Evolutionary conservation across 2,329 filamentous ascomycete species (phyloP), one percentile per base, ranked within the genome.

Genomic region (Tolypocladium guangdongense): DNA sequence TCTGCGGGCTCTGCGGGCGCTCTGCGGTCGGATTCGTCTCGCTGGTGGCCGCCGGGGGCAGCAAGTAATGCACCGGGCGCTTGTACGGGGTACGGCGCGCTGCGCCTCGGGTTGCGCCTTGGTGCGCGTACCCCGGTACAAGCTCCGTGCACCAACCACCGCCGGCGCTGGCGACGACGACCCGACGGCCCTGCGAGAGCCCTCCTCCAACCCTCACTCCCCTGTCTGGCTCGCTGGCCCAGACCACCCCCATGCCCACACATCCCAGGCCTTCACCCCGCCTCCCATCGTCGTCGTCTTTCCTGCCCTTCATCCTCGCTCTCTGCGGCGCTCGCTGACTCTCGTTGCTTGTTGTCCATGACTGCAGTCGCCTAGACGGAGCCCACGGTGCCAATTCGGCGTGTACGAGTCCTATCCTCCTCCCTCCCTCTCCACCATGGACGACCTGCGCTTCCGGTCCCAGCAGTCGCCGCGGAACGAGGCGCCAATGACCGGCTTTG

Each of bases 381-480:
- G 54, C 58, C 54, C 59, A 53, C 60, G 62, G 60, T 64, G 66
- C 66, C 66, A 70, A 69, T 69, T 64, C 61, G 66, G 67, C 67
- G 60, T 69, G 64, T 65, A 66, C 62, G 57, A 71, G 64, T 64
- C 66, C 65, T 71, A 67, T 71, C 45, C 37, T 52, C 37, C 37
- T 27, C 33, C 32, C 30, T 35, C 37, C 18, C 51, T 61, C 58
- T 57, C 58, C 62, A 57, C 39, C 62, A 87, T 89, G 80, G 88
- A 92, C 72, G 87, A 90, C 72, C 76, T 88, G 71, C 85, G 86
- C 68, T 91, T 87, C 72, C 84, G 86, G 62, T 80, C 81, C 66
- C 85, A 90, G 71, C 84, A 87, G 71, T 88, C 88, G 62, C 82
- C 88, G 53, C 82, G 84, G 63, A 87, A 86, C 72, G 90, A 95